Evolutionary conservation across 1,139 yeast genomes (phyloP), one percentile per base, ranked within the genome.

Genomic region (Yamadazyma jaroonii): DNA sequence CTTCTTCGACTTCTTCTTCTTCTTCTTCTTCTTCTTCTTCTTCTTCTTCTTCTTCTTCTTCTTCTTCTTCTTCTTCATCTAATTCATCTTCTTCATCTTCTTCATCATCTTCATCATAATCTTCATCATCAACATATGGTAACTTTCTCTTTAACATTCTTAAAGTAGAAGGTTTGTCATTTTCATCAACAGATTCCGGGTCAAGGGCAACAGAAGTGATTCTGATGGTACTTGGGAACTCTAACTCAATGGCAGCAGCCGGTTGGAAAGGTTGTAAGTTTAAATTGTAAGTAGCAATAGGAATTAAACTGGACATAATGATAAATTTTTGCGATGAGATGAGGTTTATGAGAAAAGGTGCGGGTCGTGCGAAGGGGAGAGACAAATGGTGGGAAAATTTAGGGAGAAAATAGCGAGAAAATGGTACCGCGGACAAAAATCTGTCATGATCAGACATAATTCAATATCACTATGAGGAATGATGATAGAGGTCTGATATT

Each of bases 201-300:
- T 92, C 97, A 56, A 92, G 75, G 43, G 98, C 95, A 50, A 97
- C 98, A 77, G 92, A 78, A 41, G 97, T 90, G 57, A 92, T 64
- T 66, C 95, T 85, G 52, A 92, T 79, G 48, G 97, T 83, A 49
- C 86, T 84, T 38, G 97, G 96, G 60, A 81, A 81, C 45, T 85
- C 95, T 41, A 82, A 84, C 50, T 83, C 85, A 57, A 85, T 79
- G 47, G 97, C 96, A 44, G 90, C 89, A 36, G 81, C 80, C 49
- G 96, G 95, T 51, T 77, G 69, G 59, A 84, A 92, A 55, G 98
- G 97, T 63, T 77, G 72, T 48, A 90, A 77, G 50, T 86, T 88
- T 66, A 88, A 74, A 69, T 84, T 84, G 68, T 81, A 89, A 22
- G 96, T 81, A 48, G 95, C 84, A 62, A 89, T 72, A 47, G 97